Evolutionary conservation across 2,329 filamentous ascomycete species (phyloP).

Genomic region (Venturia carpophila): DNA sequence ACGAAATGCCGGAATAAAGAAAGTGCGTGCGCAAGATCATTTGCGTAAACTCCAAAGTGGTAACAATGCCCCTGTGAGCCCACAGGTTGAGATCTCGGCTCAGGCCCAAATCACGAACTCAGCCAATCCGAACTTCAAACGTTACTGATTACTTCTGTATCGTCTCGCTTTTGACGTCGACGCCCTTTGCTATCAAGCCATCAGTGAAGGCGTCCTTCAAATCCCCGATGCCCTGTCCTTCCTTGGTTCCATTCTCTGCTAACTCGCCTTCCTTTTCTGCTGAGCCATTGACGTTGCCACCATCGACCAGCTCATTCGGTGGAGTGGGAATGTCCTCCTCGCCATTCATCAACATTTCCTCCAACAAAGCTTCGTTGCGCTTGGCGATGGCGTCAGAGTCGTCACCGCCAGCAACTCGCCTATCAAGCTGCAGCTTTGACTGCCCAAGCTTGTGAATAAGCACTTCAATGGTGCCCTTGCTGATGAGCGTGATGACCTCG

Average conservation of each 20-base stretch:
- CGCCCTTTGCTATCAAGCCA: constrained; percentile 29
- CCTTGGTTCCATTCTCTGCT: constrained; percentile 13
- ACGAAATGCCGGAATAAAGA: background rate
- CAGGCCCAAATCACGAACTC: background rate
- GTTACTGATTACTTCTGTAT: background rate
- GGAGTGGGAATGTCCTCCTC: constrained; percentile 16
- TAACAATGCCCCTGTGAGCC: background rate
- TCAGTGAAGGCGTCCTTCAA: constrained; percentile 36
- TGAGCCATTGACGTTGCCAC: constrained; percentile 18
- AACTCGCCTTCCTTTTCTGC: constrained; percentile 15
- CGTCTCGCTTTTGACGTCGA: constrained; percentile 11
- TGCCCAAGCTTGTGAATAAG: constrained; percentile 85
- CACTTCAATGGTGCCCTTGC: constrained; percentile 78
- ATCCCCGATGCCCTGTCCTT: constrained; percentile 24
- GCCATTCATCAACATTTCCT: constrained; percentile 21
- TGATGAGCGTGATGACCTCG: constrained; percentile 80
- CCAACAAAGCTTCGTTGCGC: constrained; percentile 35
- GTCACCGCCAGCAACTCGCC: constrained; percentile 57
- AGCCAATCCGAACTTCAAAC: background rate
- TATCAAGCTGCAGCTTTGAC: constrained; percentile 86
- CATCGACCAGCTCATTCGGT: constrained; percentile 1
- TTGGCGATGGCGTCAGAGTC: constrained; percentile 33
- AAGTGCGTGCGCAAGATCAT: background rate
- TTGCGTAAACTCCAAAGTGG: background rate
- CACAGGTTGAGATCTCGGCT: background rate